Base-by-base conservation (phyloP, 2,329 filamentous ascomycete genomes). In the Zarea fungicola region DNA sequence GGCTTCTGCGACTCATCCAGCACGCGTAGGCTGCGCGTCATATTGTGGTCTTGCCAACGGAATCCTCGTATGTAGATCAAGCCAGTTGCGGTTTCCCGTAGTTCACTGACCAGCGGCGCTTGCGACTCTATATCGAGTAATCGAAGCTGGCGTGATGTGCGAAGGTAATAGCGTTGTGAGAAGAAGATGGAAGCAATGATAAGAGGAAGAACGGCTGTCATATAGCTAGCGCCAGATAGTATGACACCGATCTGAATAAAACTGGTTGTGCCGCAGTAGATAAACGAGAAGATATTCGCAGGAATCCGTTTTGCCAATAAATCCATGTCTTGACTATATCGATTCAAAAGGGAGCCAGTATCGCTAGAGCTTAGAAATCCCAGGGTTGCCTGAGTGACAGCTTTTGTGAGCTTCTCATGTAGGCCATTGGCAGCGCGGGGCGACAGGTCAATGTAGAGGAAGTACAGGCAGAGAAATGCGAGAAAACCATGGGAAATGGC, bases 1-100 rank as follows among this genome's bases (percentile, higher is more conserved):
- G 41, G 40, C 25, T 49, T 49, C 13, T 49, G 48, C 5, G 48
- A 44, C 13, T 25, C 13, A 14, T 49, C 48, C 9, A 49, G 7
- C 3, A 31, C 10, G 11, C n/a, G 7, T 8, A 44, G 35, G 9
- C 21, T 21, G 21, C 25, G 28, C 9, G 14, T 6, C 18, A 36
- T 23, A 4, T 23, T 14, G 13, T 41, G 14, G 16, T 23, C n/a
- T 31, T 49, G 14, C 16, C 13, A 32, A n/a, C 48, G 6, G 13
- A 49, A 49, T 4, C 16, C 39, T 6, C 40, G 41, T 14, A 49
- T 39, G 28, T 49, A 41, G 5, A 36, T 8, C 3, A 49, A 3
- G 16, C 48, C 34, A 14, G 16, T 28, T 7, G 25, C 26, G 2
- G 34, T 43, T n/a, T 49, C 48, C 22, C 39, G 32, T 7, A 49